Conservation (phyloP, 306 rosid species). For the Inga leiocalycina region DNA sequence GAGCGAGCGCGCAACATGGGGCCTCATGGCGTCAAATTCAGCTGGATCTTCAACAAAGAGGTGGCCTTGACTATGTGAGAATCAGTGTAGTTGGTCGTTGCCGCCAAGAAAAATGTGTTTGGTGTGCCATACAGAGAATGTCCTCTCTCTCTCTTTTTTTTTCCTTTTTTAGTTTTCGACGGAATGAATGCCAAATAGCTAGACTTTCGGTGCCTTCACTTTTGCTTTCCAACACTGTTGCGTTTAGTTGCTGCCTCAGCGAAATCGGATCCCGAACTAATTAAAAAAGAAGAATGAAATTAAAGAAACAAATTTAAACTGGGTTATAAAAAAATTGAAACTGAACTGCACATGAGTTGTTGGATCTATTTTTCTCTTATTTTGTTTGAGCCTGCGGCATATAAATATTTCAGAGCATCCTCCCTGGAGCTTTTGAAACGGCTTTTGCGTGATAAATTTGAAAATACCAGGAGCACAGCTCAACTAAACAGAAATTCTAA, state of each 20-base stretch:
- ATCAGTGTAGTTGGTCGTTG: no score
- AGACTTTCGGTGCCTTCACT: not conserved
- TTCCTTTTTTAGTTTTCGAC: not conserved
- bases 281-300: not conserved
- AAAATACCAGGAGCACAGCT: no score
- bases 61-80: not conserved
- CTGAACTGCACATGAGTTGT: no score
- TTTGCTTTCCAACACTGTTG: not conserved
- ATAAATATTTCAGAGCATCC: no score
- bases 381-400: no score
- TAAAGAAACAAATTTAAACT: not conserved
- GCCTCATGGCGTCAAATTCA: conserved; percentile 45
- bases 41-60: conserved; percentile 51
- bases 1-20: conserved; percentile 49
- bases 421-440: no score
- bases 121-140: not conserved
- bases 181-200: not conserved
- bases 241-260: not conserved
- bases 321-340: not conserved
- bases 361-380: no score
- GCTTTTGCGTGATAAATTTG: no score
- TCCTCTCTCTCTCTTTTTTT: no score
- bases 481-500: no score
- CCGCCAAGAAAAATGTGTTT: no score
- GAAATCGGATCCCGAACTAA: not conserved